phyloP scores from a whole-genome alignment of 805 yeast genomes.

The Spathaspora arborariae region DNA sequence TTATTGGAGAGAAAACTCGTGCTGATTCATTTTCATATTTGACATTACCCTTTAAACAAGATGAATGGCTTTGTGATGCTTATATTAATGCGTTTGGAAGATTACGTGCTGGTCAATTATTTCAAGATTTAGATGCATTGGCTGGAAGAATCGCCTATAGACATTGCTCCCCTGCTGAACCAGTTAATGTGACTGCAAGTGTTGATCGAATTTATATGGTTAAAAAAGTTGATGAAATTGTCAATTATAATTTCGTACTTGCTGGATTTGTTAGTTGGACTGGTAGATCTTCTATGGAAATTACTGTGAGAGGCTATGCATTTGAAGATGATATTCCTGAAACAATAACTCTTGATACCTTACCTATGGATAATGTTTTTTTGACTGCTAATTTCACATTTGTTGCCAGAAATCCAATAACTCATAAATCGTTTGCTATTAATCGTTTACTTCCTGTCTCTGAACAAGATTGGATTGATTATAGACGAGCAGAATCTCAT shows the following conservation, averaged over 20 bases:
- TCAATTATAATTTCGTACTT: constrained; percentile 68
- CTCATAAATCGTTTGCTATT: constrained; percentile 86
- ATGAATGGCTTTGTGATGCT: constrained; percentile 76
- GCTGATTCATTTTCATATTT: constrained; percentile 71
- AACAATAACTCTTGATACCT: constrained; percentile 50
- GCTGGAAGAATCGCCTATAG: constrained; percentile 93
- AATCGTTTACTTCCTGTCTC: constrained; percentile 74
- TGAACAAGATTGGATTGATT: constrained; percentile 77
- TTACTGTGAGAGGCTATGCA: constrained; percentile 83
- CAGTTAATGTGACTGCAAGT: constrained; percentile 92
- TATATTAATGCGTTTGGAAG: constrained; percentile 91
- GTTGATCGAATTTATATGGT: constrained; percentile 89
- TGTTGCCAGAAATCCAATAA: constrained; percentile 90
- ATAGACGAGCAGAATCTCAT: constrained; percentile 83
- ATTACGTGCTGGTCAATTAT: constrained; percentile 85
- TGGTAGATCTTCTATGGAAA: constrained; percentile 94
- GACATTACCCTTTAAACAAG: constrained; percentile 79
- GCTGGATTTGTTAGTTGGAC: constrained; percentile 96
- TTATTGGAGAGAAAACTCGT: constrained; percentile 68
- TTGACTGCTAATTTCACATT: constrained; percentile 90
- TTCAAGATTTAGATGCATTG: constrained; percentile 89
- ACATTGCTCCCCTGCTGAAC: constrained; percentile 93
- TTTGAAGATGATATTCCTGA: constrained; percentile 53
- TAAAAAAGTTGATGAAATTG: constrained; percentile 75
- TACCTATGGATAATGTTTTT: constrained; percentile 67